Percentiles rank a stretch among this genome's conserved stretches.
phyloP scores from a whole-genome alignment of 2,329 filamentous ascomycete genomes.

The Neopestalotiopsis sp. region DNA sequence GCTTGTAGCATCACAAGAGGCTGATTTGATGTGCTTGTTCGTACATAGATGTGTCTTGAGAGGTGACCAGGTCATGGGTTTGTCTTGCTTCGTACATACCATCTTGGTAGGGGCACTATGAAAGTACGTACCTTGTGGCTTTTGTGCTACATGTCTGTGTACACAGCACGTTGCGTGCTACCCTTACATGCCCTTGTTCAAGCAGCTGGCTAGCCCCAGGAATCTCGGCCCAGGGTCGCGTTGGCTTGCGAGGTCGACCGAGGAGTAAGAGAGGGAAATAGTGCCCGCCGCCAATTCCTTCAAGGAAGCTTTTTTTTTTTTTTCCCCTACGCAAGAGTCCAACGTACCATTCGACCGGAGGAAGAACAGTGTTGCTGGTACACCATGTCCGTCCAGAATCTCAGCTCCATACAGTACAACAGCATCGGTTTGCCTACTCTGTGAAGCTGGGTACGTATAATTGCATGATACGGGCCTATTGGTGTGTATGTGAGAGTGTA shows the following conservation, averaged over 20 bases:
- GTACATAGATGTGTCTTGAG: neutral
- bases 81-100: neutral
- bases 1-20: too few relatives aligned
- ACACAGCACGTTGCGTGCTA: neutral
- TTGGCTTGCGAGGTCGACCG: slow-evolving; percentile 21
- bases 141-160: too few relatives aligned
- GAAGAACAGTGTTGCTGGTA: neutral
- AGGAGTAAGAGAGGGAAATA: slow-evolving; percentile 2
- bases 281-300: slow-evolving; percentile 23
- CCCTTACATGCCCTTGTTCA: neutral
- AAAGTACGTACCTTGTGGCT: neutral
- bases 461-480: neutral
- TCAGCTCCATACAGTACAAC: neutral
- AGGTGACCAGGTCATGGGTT: neutral
- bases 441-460: neutral
- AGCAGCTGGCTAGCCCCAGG: slow-evolving; percentile 24
- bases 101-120: neutral
- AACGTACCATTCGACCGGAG: neutral
- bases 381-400: neutral
- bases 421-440: too few relatives aligned
- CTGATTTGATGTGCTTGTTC: neutral
- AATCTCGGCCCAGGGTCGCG: slow-evolving; percentile 42
- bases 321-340: neutral
- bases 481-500: neutral
- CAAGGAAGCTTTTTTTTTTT: neutral